Conservation (phyloP, 2,329 filamentous ascomycete genomes). For the Trichophyton equinum region DNA sequence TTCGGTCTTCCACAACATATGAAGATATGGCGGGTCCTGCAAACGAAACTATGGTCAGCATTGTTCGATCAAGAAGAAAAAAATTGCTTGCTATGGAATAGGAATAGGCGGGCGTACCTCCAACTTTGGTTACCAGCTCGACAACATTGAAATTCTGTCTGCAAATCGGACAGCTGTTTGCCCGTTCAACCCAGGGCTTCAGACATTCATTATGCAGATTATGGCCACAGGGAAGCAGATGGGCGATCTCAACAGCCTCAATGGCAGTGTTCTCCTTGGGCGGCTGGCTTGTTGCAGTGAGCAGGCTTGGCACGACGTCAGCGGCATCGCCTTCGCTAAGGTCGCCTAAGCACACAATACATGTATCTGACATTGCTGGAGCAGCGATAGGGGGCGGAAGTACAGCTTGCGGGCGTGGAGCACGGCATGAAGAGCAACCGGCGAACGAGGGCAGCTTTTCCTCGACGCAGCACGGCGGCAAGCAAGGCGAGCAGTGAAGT, state of each 20-base stretch:
- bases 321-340: conserved; percentile 41
- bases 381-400: conserved; percentile 18
- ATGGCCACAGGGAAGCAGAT: conserved; percentile 69
- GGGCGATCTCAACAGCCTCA: conserved; percentile 36
- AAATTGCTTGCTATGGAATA: conserved; percentile 18
- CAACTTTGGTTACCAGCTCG: conserved; percentile 64
- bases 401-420: conserved; percentile 20
- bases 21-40: conserved; percentile 45
- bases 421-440: conserved; percentile 29
- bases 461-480: neutral
- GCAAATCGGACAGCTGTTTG: conserved; percentile 96
- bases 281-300: conserved; percentile 19
- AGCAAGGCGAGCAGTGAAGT: conserved; percentile 15
- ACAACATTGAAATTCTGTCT: conserved; percentile 83
- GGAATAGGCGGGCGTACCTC: conserved; percentile 46
- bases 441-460: conserved; percentile 19
- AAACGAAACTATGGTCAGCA: conserved; percentile 6
- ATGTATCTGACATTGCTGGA: conserved; percentile 50
- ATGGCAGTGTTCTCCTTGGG: conserved; percentile 10
- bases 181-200: conserved; percentile 86
- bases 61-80: conserved; percentile 1
- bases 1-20: conserved; percentile 41
- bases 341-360: conserved; percentile 61
- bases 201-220: conserved; percentile 86
- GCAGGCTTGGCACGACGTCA: conserved; percentile 18